Percentiles rank a stretch among this genome's conserved stretches.
Conservation (phyloP, 495 filamentous ascomycete genomes). For the Chaetomidium leptoderma region DNA sequence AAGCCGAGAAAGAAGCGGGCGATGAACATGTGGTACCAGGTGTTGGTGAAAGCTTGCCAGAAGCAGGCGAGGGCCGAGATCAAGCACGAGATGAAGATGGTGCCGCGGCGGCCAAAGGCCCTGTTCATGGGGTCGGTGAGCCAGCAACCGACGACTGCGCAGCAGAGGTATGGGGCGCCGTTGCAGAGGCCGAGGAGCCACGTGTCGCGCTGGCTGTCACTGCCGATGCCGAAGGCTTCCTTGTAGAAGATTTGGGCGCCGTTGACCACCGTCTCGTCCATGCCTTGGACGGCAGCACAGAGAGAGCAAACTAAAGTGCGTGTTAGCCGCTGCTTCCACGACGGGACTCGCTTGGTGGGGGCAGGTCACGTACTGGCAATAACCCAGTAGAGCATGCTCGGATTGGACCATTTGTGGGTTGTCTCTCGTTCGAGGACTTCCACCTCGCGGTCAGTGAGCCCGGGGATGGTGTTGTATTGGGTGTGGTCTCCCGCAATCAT, state of each 20-base stretch:
- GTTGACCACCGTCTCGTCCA: slow-evolving; percentile 69
- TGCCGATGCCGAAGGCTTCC: slow-evolving; percentile 39
- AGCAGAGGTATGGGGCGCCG: slow-evolving; percentile 48
- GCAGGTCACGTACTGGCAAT: slow-evolving; percentile 50
- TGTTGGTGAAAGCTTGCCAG: slow-evolving; percentile 60
- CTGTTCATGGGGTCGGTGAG: slow-evolving; percentile 66
- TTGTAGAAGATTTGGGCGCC: slow-evolving; percentile 70
- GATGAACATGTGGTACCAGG: slow-evolving; percentile 58
- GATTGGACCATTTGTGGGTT: slow-evolving; percentile 69
- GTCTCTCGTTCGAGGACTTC: slow-evolving; percentile 59
- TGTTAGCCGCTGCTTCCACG: not conserved
- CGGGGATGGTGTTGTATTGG: slow-evolving; percentile 50
- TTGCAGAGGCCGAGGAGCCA: slow-evolving; percentile 51
- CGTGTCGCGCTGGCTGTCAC: slow-evolving; percentile 47
- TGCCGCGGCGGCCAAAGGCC: slow-evolving; percentile 59
- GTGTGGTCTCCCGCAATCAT: slow-evolving; percentile 50
- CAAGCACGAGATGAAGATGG: slow-evolving; percentile 62
- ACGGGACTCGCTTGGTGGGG: too few species aligned
- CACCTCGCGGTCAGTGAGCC: slow-evolving; percentile 54
- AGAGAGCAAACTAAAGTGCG: slow-evolving; percentile 50
- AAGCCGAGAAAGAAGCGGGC: slow-evolving; percentile 64
- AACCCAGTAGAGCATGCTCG: slow-evolving; percentile 60
- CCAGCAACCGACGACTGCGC: slow-evolving; percentile 57
- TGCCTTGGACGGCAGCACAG: slow-evolving; percentile 70
- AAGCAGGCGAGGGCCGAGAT: slow-evolving; percentile 59